Conservation (phyloP, 2,329 filamentous ascomycete species). For the Hirsutella rhossiliensis region DNA sequence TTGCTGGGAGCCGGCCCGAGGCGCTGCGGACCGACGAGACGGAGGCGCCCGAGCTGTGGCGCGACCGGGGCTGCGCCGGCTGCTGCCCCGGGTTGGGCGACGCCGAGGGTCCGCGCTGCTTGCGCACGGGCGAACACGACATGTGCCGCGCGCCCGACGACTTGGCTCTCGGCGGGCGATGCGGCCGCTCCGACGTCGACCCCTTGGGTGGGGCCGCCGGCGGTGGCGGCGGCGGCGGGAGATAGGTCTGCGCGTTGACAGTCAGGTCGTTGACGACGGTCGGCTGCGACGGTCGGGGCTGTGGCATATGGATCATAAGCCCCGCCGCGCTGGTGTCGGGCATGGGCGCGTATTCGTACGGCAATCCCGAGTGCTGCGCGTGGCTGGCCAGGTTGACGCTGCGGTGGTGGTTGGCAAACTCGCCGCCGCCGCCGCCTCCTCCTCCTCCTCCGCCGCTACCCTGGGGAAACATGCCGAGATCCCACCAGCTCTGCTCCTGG, state of each 20-base stretch:
- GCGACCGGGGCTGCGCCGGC: slow-evolving; percentile 14
- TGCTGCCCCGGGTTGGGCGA: slow-evolving; percentile 25
- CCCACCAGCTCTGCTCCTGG: slow-evolving; percentile 18
- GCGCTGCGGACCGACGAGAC: slow-evolving; percentile 21
- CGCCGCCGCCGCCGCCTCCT: slow-evolving; percentile 6
- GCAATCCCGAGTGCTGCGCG: slow-evolving; percentile 25
- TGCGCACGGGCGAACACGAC: slow-evolving; percentile 27
- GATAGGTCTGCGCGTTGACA: slow-evolving; percentile 21
- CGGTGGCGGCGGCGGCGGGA: slow-evolving; percentile 18
- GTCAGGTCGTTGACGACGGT: slow-evolving; percentile 23
- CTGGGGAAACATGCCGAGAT: slow-evolving; percentile 15
- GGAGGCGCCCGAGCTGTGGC: slow-evolving; percentile 27
- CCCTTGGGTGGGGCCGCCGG: slow-evolving; percentile 6
- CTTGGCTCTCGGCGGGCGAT: slow-evolving; percentile 38
- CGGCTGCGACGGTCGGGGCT: slow-evolving; percentile 23
- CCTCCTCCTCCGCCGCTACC: slow-evolving; percentile 7
- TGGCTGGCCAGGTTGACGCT: slow-evolving; percentile 28
- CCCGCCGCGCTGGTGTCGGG: slow-evolving; percentile 21
- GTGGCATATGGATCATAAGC: slow-evolving; percentile 44
- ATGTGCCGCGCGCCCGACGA: slow-evolving; percentile 41
- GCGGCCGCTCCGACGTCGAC: slow-evolving; percentile 22
- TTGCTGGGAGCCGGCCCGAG: slow-evolving; percentile 19
- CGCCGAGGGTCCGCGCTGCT: slow-evolving; percentile 25
- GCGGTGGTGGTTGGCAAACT: slow-evolving; percentile 19
- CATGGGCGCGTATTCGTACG: slow-evolving; percentile 25